phyloP scores from a whole-genome alignment of 441 rosid genomes.

The Aleurites moluccanus region DNA sequence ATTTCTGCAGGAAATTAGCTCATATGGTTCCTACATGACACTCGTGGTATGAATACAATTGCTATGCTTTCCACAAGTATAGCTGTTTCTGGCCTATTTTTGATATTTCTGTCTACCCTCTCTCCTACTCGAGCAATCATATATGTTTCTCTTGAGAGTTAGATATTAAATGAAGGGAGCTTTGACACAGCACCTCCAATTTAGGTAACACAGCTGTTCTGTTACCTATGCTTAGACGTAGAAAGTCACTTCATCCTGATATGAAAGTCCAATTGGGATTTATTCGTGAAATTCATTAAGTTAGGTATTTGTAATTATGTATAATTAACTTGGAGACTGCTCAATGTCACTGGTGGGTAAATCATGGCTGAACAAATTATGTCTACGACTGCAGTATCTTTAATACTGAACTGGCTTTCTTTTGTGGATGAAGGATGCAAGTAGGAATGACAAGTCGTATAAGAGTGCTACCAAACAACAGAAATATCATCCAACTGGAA shows the following conservation, averaged over 20 bases:
- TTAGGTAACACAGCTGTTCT: neutral
- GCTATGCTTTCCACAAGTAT: neutral
- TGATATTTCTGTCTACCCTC: neutral
- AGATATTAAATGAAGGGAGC: neutral
- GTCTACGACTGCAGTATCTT: neutral
- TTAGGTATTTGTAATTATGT: neutral
- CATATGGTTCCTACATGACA: neutral
- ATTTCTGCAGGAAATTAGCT: too few species aligned
- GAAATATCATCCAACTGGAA: slow-evolving; percentile 70
- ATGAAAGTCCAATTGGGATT: neutral
- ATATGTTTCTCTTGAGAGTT: neutral
- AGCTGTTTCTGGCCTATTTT: neutral
- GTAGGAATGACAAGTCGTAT: slow-evolving; percentile 45
- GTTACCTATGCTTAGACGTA: neutral
- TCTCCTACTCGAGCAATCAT: neutral
- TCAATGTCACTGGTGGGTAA: too few species aligned
- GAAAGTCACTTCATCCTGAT: neutral
- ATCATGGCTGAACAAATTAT: neutral
- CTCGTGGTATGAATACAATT: neutral
- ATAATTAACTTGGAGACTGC: too few species aligned
- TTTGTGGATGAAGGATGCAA: too few species aligned
- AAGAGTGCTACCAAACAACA: slow-evolving; percentile 46
- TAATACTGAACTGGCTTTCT: neutral
- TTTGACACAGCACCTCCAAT: neutral
- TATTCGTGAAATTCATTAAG: neutral